Evolutionary conservation across 768 basidiomycete genomes (phyloP).

Genomic region (Russula sp.): DNA sequence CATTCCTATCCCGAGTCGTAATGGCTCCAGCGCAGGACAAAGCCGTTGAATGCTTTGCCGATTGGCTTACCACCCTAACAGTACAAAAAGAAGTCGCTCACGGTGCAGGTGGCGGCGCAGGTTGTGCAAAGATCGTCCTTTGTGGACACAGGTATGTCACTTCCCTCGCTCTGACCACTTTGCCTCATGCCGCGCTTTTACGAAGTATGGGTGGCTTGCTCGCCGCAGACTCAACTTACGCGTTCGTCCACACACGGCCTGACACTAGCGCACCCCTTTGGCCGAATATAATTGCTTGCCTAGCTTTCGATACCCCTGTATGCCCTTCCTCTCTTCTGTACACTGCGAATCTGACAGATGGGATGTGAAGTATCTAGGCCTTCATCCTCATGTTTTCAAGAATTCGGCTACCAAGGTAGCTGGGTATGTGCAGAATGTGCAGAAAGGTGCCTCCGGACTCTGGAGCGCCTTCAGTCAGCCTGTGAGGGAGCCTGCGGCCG

Average conservation of each 20-base stretch:
- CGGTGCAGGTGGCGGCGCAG: slow-evolving; percentile 68
- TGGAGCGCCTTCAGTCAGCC: slow-evolving; percentile 48
- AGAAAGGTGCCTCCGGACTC: slow-evolving; percentile 54
- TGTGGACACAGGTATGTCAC: slow-evolving; percentile 77
- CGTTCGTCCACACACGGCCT: slow-evolving; percentile 62
- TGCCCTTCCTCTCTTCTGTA: slow-evolving; percentile 26
- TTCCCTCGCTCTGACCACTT: neutral
- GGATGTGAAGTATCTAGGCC: slow-evolving; percentile 64
- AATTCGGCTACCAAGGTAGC: slow-evolving; percentile 70
- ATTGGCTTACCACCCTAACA: slow-evolving; percentile 87
- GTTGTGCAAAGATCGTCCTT: slow-evolving; percentile 68
- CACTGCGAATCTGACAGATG: neutral
- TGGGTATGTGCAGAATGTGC: slow-evolving; percentile 61
- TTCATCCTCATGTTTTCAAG: slow-evolving; percentile 84
- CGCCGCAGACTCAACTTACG: slow-evolving; percentile 75
- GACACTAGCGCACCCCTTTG: slow-evolving; percentile 66
- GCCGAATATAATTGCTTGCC: slow-evolving; percentile 80
- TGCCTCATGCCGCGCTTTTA: neutral
- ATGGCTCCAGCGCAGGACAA: slow-evolving; percentile 11
- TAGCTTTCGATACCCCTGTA: slow-evolving; percentile 91
- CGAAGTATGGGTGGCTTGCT: slow-evolving; percentile 89
- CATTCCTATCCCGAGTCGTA: neutral
- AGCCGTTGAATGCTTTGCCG: slow-evolving; percentile 80
- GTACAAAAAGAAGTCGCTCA: slow-evolving; percentile 78
- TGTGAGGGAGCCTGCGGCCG: slow-evolving; percentile 28